Percentiles rank a stretch among this genome's conserved stretches.
phyloP scores from a whole-genome alignment of 78 protist species.

The Polysphondylium violaceum region DNA sequence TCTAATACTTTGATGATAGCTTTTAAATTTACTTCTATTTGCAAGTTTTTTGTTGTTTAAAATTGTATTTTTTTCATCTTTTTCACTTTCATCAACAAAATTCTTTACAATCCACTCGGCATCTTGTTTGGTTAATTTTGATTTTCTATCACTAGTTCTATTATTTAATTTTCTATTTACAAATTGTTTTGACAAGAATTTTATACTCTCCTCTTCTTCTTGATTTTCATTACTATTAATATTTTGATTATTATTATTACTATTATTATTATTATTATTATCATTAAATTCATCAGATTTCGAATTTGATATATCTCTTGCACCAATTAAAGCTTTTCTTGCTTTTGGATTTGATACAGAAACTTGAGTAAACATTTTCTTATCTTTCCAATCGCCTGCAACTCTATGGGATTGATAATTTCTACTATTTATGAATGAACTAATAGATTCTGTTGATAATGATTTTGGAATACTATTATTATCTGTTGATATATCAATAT shows the following conservation, averaged over 20 bases:
- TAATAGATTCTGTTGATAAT: background rate
- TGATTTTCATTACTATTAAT: no score
- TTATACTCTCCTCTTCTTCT: slow-evolving; percentile 23
- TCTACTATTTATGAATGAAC: background rate
- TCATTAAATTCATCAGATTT: background rate
- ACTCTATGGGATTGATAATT: slow-evolving; percentile 33
- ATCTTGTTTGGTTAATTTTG: slow-evolving; percentile 39
- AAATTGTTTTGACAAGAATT: slow-evolving; percentile 1
- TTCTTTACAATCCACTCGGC: slow-evolving; percentile 57
- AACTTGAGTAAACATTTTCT: slow-evolving; percentile 41
- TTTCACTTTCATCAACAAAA: background rate
- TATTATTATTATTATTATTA: background rate
- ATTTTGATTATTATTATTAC: background rate
- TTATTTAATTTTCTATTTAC: slow-evolving; percentile 4
- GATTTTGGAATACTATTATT: background rate
- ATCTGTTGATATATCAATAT: background rate
- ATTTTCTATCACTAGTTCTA: slow-evolving; percentile 6
- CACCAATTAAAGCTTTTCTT: slow-evolving; percentile 43
- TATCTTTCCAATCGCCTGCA: slow-evolving; percentile 74
- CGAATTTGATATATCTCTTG: slow-evolving; percentile 27
- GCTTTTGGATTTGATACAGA: background rate
- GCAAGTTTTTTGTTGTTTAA: slow-evolving; percentile 15
- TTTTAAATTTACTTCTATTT: background rate
- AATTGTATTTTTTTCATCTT: background rate
- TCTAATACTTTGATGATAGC: slow-evolving; percentile 5